Base-by-base conservation (phyloP, 768 basidiomycete genomes). In the Russula brevipes region DNA sequence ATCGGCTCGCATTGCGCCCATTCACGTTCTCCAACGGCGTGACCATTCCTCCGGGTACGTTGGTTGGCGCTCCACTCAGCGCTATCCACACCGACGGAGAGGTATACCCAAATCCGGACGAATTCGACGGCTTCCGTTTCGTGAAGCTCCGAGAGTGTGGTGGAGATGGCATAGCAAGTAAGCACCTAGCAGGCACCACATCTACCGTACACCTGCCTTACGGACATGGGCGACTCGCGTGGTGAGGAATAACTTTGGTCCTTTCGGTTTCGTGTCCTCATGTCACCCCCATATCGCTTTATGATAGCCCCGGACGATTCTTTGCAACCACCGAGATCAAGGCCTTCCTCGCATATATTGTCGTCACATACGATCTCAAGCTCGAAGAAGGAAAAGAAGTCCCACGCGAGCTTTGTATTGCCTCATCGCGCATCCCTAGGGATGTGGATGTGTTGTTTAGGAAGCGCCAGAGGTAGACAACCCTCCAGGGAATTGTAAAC, bases 1-100 rank as follows among this genome's bases (percentile, higher is more conserved):
- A 61, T 12, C 75, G 80, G 9, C 70, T 73, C 62, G 73, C 73
- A 1, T 46, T 75, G 35, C 70, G 75, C 54, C 76, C 78, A 49
- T 77, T 76, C 68, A 77, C 74, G 0, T 76, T 83, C 54, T 78
- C 78, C 4, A 75, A 82, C 64, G 80, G 80, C 3, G 76, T 74
- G 3, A 64, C 67, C 49, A 63, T 82, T 17, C 80, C 80, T 4
- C 69, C 70, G 47, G 79, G 78, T 3, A 74, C 76, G 1, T 67
- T 73, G 24, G 64, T 81, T 7, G 68, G 68, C 5, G 69, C 74
- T 3, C 69, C 78, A 1, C 53, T 70, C 12, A 63, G 59, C 17
- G 69, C 71, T 4, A 73, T 73, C 38, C 80, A 82, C 54, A 52
- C 44, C 10, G 70, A 72, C 58, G 63, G 69, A 59, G 59, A 60